Evolutionary conservation across 2,329 filamentous ascomycete species (phyloP), one percentile per base, ranked within the genome.

Genomic region (Lasiodiplodia sp.): DNA sequence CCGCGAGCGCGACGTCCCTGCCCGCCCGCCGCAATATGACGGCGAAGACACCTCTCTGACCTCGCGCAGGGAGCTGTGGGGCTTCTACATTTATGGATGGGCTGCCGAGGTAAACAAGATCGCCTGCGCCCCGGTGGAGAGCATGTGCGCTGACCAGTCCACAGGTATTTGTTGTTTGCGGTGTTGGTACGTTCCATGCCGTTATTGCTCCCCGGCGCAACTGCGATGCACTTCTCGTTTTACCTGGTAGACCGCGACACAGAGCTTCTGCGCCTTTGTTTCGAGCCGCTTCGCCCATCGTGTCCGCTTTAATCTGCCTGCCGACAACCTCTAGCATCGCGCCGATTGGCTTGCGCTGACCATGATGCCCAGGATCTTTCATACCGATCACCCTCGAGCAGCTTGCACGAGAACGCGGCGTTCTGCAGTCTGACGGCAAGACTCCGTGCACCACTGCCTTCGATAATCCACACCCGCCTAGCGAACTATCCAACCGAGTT

Each of bases 81-180:
- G 95, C 74, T 99, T 96, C 92, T 99, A 98, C 81, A 91, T 91
- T 78, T 98, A 98, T 83, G 92, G 92, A 52, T 98, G 97, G 86
- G 96, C 96, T 28, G 94, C 95, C 23, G 96, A 99, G 82, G 79
- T 80, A 75, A 37, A 38, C 34, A 40, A 38, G 6, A 28, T 12
- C 25, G 55, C 40, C 21, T 12, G 25, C 37, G 51, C 12, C 34
- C 28, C 31, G n/a, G 60, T 28, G n/a, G 51, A 55, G 55, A 65
- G 55, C 18, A 52, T 49, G 47, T 62, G 14, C 34, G 58, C 64
- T 62, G 66, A 63, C 62, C 44, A 63, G 23, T n/a, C 34, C 18
- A 21, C 68, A 80, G 78, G 95, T 96, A 66, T 98, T 97, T 79
- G 93, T 96, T 18, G 92, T 98, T 68, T 98, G 96, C 79, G 95